phyloP scores from a whole-genome alignment of 1,139 yeast species.

The Lodderomyces margitis region DNA sequence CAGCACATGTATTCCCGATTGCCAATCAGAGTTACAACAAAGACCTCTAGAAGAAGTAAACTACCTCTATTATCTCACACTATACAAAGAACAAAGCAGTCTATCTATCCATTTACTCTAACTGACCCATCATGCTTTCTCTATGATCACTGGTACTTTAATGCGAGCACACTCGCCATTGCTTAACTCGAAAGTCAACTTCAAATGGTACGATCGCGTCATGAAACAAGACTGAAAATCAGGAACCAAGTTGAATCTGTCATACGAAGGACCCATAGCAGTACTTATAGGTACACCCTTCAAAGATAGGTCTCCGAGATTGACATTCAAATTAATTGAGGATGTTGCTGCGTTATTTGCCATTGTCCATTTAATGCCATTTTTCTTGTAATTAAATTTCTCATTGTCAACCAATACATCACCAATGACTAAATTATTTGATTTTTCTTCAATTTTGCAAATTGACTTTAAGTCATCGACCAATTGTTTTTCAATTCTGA shows the following conservation, averaged over 20 bases:
- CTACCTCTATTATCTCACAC: too few species aligned
- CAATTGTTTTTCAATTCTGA: slow-evolving; percentile 29
- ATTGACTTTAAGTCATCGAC: slow-evolving; percentile 33
- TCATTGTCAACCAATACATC: slow-evolving; percentile 15
- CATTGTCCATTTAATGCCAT: slow-evolving; percentile 8
- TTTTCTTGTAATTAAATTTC: slow-evolving; percentile 8
- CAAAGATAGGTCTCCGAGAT: slow-evolving; percentile 12
- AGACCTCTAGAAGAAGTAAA: too few species aligned
- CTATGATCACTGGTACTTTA: slow-evolving; percentile 32
- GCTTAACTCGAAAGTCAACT: slow-evolving; percentile 27
- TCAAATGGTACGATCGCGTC: slow-evolving; percentile 35
- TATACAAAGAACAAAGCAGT: too few species aligned
- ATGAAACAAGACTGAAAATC: slow-evolving; percentile 39
- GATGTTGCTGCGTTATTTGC: slow-evolving; percentile 5
- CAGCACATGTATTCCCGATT: too few species aligned
- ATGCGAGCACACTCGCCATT: slow-evolving; percentile 28
- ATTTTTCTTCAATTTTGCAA: slow-evolving; percentile 27
- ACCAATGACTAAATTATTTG: slow-evolving; percentile 23
- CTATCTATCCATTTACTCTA: too few species aligned
- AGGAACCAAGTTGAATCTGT: slow-evolving; percentile 33
- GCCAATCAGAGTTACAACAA: too few species aligned
- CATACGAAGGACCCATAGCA: slow-evolving; percentile 11
- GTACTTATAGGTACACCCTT: slow-evolving; percentile 10
- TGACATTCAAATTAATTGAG: slow-evolving; percentile 12
- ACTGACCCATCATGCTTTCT: slow-evolving; percentile 9